phyloP scores from a whole-genome alignment of 2,329 filamentous ascomycete species.

The Colletotrichum phormii region DNA sequence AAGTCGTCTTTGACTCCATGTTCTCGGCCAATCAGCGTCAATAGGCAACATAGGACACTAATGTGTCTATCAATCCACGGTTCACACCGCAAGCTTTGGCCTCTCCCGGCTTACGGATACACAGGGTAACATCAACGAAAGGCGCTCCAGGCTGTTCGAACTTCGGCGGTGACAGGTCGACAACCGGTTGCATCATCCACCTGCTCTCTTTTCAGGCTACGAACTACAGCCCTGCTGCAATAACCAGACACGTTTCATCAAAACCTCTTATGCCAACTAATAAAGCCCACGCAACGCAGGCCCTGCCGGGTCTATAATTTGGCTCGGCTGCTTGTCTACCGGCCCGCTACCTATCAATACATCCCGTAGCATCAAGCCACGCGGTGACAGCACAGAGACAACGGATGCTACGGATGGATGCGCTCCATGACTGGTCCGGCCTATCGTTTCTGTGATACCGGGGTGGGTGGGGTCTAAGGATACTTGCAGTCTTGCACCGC shows the following conservation, averaged over 20 bases:
- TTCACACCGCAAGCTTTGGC: not conserved
- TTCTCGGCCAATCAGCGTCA: constrained; percentile 7
- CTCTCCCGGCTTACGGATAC: not conserved
- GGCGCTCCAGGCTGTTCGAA: not conserved
- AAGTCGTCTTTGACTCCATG: constrained; percentile 12
- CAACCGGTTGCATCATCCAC: not conserved
- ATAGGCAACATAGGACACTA: not conserved
- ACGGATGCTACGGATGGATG: not conserved
- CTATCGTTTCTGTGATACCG: not conserved
- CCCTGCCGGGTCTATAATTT: not conserved
- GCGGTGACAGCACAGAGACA: not conserved
- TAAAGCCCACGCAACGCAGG: not conserved
- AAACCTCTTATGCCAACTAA: not conserved
- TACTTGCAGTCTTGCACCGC: constrained; percentile 4
- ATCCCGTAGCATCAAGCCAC: not conserved
- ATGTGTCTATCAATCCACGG: not conserved
- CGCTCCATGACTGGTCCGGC: not conserved
- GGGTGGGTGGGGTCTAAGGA: not conserved
- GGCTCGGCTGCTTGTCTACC: not conserved
- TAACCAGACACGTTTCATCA: not conserved
- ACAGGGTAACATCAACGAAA: not conserved
- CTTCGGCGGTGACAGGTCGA: not conserved
- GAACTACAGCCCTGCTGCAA: not conserved
- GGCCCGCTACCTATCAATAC: not conserved
- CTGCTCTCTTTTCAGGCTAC: constrained; percentile 9